Evolutionary conservation across 106 monocot species (phyloP).

Genomic region (Dendrobium nobile): DNA sequence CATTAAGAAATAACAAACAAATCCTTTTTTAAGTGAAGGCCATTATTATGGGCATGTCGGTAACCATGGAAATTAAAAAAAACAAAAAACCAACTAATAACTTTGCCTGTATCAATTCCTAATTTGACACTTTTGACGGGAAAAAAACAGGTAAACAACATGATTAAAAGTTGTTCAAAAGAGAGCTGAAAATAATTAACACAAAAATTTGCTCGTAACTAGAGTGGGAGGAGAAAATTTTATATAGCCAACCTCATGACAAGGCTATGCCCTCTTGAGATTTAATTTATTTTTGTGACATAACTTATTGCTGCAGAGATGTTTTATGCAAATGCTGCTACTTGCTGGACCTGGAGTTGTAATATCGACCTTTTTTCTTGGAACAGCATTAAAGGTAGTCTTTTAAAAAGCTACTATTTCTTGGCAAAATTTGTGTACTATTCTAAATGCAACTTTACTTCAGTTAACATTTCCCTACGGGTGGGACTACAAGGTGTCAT

Average conservation of each 20-base stretch:
- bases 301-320: slow-evolving; percentile 51
- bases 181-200: not conserved
- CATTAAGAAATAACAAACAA: too few species aligned
- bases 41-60: too few species aligned
- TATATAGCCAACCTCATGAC: not conserved
- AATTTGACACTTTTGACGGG: too few species aligned
- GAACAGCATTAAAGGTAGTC: slow-evolving; percentile 64
- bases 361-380: slow-evolving; percentile 86
- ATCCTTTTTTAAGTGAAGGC: too few species aligned
- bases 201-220: not conserved
- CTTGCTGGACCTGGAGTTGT: slow-evolving; percentile 97
- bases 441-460: not conserved
- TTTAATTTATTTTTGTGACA: slow-evolving; percentile 1
- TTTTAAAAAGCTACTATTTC: slow-evolving; percentile 1
- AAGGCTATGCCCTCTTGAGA: not conserved
- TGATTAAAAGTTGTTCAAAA: too few species aligned
- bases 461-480: slow-evolving; percentile 82
- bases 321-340: slow-evolving; percentile 86
- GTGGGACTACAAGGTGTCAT: slow-evolving; percentile 90
- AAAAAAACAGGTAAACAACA: too few species aligned
- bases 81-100: too few species aligned
- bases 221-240: not conserved
- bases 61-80: too few species aligned
- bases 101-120: too few species aligned
- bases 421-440: not conserved